Evolutionary conservation across 2,329 filamentous ascomycete species (phyloP), one percentile per base, ranked within the genome.

Genomic region (Knoxdaviesia proteae): DNA sequence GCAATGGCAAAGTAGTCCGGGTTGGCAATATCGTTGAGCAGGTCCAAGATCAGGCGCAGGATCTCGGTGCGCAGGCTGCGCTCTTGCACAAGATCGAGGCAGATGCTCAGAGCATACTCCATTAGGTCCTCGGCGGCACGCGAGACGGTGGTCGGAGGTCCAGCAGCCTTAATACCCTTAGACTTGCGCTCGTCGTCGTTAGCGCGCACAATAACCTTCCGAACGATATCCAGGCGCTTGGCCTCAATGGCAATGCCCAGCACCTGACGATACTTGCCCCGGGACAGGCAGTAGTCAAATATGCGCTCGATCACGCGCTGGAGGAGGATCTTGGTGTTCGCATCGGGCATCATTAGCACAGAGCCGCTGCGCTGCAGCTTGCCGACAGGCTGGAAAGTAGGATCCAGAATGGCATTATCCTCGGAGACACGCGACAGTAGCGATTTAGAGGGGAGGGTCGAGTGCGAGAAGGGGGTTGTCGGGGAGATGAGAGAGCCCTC

Each of bases 1-100:
- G 90, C 88, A 53, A 98, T 96, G 20, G 90, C 84, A 58, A 98
- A 98, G 61, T 94, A 96, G 57, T 98, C 90, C 0, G 90, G 90
- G 46, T 73, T 84, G 2, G 86, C 82, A 44, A 93, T 90, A 45
- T 92, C 84, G 62, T 81, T 94, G 35, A 98, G 69, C n/a, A 98
- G 74, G 46, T 88, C 83, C n/a, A 98, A 75, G 44, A 98, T 90
- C 39, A 98, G 69, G 52, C 81, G 79, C 46, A 98, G 62, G 42
- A 98, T 94, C 65, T 90, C 68, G 34, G 71, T 74, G 47, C 90
- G 77, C 54, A 96, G 73, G 40, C 78, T 77, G 42, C 88, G 76
- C 62, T 98, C 90, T 61, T 96, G 90, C 11, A 98, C 86, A 47
- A 96, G 80, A 47, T 92, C 87, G 84, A 98, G 93, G 67, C 88